Evolutionary conservation across 106 monocot genomes (phyloP), one percentile per base, ranked within the genome.

Genomic region (Dactylorhiza incarnata): DNA sequence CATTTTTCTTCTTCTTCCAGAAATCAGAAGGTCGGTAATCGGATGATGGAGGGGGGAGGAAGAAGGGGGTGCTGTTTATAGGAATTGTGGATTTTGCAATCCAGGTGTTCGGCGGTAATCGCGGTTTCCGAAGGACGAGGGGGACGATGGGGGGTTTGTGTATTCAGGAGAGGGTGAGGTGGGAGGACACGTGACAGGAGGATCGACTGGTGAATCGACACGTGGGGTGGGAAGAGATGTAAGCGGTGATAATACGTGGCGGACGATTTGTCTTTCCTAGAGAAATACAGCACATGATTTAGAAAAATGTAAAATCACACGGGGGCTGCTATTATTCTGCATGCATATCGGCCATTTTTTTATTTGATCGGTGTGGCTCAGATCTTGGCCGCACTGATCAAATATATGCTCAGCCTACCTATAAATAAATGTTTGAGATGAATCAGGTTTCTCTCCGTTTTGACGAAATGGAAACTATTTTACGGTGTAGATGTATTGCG

Each of bases 1-100:
- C 95, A 95, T 95, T 10, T 54, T 37, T 37, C 3, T 37, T 37
- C 3, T 37, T 37, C 37, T 37, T 37, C 3, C n/a, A 19, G 24
- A 65, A 15, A 19, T 19, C 37, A 37, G 37, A 37, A 37, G 37
- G 37, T 37, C 37, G 37, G 37, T 29, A 29, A 29, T 62, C 62
- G 7, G 75, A 47, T 14, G 47, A 47, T 17, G 3, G 13, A 19
- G 20, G 47, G 0, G 4, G 6, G 67, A 37, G 50, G 20, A 45
- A 50, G 17, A 8, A 11, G 48, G 17, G 0, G 12, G 13, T 58
- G 76, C 3, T n/a, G 24, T n/a, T 2, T 8, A 12, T 26, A 14
- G 19, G 6, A 46, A 7, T 16, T 12, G n/a, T 1, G 17, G 59
- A n/a, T 16, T 6, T 16, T 6, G 45, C 13, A 69, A 12, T 44